These are phyloP conservation scores for Xanthoconium separans DNA, from an alignment of 1,284 basidiomycete species.

Conservation along the genomic window DNA sequence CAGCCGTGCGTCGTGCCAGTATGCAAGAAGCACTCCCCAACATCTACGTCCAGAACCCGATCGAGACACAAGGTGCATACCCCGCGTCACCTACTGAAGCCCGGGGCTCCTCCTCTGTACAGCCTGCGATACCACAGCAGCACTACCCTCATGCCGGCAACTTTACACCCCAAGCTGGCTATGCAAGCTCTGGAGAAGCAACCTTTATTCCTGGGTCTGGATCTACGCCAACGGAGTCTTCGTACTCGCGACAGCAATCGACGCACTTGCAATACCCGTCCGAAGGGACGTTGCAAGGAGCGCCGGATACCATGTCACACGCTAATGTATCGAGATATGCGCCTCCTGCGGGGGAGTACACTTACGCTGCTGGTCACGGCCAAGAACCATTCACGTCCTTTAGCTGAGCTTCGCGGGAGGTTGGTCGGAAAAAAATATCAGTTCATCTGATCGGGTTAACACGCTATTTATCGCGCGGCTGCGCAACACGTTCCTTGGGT, in stretches of 20 bases:
- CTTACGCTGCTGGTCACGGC: slow-evolving; percentile 23
- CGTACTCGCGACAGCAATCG: slow-evolving; percentile 14
- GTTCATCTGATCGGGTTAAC: background rate
- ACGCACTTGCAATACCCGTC: slow-evolving; percentile 21
- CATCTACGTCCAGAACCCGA: slow-evolving; percentile 20
- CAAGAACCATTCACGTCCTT: slow-evolving; percentile 28
- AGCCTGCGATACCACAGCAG: slow-evolving; percentile 17
- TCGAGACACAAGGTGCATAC: slow-evolving; percentile 19
- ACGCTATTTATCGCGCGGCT: slow-evolving; percentile 11
- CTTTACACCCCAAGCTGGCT: slow-evolving; percentile 17
- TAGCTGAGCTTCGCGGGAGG: slow-evolving; percentile 6
- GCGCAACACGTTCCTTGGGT: slow-evolving; percentile 4
- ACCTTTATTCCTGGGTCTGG: slow-evolving; percentile 16
- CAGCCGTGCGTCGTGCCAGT: slow-evolving; percentile 25
- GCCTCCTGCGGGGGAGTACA: slow-evolving; percentile 21
- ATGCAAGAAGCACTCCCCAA: slow-evolving; percentile 25
- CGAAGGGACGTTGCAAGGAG: slow-evolving; percentile 18
- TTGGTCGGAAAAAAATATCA: background rate
- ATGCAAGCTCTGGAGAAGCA: slow-evolving; percentile 19
- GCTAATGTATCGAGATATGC: slow-evolving; percentile 15
- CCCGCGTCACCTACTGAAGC: slow-evolving; percentile 21
- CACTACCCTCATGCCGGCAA: slow-evolving; percentile 15
- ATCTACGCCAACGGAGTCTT: slow-evolving; percentile 10
- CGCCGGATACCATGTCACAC: slow-evolving; percentile 17
- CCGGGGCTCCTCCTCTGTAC: slow-evolving; percentile 13